Base-by-base conservation (phyloP, 2,329 filamentous ascomycete genomes). In the Aquanectria penicillioides region DNA sequence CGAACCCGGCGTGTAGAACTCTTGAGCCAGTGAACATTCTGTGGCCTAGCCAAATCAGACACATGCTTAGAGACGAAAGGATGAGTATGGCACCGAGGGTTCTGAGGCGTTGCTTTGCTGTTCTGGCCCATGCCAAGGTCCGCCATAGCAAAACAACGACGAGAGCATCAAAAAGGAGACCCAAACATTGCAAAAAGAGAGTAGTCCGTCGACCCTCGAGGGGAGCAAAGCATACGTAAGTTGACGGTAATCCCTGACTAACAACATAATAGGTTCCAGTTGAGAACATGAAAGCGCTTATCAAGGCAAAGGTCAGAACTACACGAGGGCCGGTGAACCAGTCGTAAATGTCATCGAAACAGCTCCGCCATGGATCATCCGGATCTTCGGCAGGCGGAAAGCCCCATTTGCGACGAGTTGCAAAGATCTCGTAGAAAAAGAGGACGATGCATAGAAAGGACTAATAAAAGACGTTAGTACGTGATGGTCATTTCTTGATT, bases 61-160 rank as follows among this genome's bases (percentile, higher is more conserved):
- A 74, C 51, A 77, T 74, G 6, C 71, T 74, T 3, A 80, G 25
- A 0, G 81, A 75, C 1, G 81, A 76, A 8, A 76, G 59, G 2
- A 78, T 57, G 5, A 85, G 65, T 3, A 84, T 74, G 3, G 71
- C 71, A 6, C 79, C 77, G 8, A 86, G 67, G 1, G 75, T 78
- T 9, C 75, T 77, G n/a, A 86, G 69, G 3, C 81, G 78, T 26
- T 73, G 69, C 60, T 78, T 81, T 6, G 80, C 78, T 0, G 81
- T 83, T 34, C 80, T 77, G 1, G 80, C 74, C 82, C 83, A 85
- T 11, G 78, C 77, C 5, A 86, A 69, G 4, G 84, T 74, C 29
- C 82, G 78, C 83, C 84, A 86, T 3, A 78, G 58, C 9, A 83
- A 68, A n/a, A 83, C 67, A 17, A 81, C 66, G 48, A 85, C 79